These are phyloP conservation scores for Chaetomiaceae sp. DNA, from an alignment of 2,329 filamentous ascomycete species.

Conservation along the genomic window DNA sequence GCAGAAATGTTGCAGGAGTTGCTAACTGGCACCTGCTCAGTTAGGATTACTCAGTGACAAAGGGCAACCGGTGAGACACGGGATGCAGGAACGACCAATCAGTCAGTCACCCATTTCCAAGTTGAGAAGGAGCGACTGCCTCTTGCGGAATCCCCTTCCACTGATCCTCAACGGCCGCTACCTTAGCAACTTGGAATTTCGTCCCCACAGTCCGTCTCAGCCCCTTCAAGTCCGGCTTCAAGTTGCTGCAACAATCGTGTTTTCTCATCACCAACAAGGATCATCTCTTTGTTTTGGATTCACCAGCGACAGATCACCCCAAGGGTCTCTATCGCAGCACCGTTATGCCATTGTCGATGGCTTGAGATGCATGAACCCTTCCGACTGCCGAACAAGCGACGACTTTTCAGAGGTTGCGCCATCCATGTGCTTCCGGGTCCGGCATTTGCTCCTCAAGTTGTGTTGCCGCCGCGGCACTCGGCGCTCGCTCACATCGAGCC, in stretches of 20 bases:
- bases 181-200: too few relatives aligned
- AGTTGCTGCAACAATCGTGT: too few relatives aligned
- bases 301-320: background rate
- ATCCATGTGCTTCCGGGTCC: too few relatives aligned
- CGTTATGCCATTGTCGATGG: background rate
- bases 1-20: background rate
- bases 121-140: conserved; percentile 2
- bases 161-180: background rate
- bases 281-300: background rate
- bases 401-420: too few relatives aligned
- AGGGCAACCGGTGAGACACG: conserved; percentile 1
- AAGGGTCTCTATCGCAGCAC: too few relatives aligned
- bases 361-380: conserved; percentile 10
- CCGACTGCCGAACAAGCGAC: conserved; percentile 9
- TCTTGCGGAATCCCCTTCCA: background rate
- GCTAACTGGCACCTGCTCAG: background rate
- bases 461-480: too few relatives aligned
- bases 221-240: too few relatives aligned
- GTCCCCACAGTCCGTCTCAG: background rate
- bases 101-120: background rate
- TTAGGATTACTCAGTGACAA: background rate
- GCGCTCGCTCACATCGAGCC: too few relatives aligned
- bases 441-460: too few relatives aligned
- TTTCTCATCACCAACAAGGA: too few relatives aligned
- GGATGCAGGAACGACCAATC: conserved; percentile 10